Base-by-base conservation (phyloP, 495 filamentous ascomycete genomes). In the Talaromyces proteolyticus region DNA sequence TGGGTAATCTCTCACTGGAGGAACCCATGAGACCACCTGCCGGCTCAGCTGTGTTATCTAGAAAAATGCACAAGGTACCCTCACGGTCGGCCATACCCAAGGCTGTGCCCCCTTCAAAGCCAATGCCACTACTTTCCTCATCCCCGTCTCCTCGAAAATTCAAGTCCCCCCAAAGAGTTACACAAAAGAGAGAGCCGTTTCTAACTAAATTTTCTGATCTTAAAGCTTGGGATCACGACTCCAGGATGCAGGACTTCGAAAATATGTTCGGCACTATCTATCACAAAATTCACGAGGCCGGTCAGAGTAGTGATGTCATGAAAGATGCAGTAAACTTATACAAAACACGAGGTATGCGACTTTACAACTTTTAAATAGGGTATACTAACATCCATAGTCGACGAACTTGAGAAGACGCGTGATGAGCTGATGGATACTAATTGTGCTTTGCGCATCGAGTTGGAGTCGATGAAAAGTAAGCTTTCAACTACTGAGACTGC, bases 341-440 rank as follows among this genome's bases (percentile, higher is more conserved):
- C 56, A 91, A 93, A 63, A 74, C 75, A 29, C 75, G 81, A 78
- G 78, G 90, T 95, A 73, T 51, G 83, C n/a, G n/a, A n/a, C n/a
- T 68, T n/a, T 55, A 12, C 36, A 12, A 6, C 53, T 24, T 45
- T 21, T 38, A 14, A 17, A 8, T 26, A 5, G 26, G 24, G 39
- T 18, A 52, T 40, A 34, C 51, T 57, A n/a, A 43, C 44, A 40
- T 42, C 14, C 65, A 42, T 53, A 96, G 91, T 86, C 39, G 66
- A 59, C 49, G 82, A 88, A 19, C 70, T 94, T 3, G 87, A 92
- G 53, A 60, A 59, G 0, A 75, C 82, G 5, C 74, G 77, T 37
- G 68, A 75, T 11, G 74, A 80, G 14, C 60, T 91, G 2, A 69
- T 70, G 3, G 68, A 80, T 12, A 69, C 66, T 20, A 88, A 86